Conservation (phyloP, 345 rosid genomes). For the Lepidium aucheri region DNA sequence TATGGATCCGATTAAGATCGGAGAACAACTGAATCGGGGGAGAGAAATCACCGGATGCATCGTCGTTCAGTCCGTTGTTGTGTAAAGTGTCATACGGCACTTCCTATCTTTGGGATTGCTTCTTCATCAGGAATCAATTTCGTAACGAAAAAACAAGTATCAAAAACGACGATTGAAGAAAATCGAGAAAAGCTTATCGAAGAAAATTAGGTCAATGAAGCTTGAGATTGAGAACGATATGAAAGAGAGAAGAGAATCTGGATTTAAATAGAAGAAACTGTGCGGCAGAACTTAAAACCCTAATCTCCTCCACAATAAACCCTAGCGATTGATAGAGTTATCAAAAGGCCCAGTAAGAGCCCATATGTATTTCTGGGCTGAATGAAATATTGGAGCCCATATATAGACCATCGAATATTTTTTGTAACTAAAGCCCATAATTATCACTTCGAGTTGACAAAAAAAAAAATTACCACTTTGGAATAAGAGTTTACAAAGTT, state of each 20-base stretch:
- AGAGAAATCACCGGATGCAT: slow-evolving; percentile 9
- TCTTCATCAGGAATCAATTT: slow-evolving; percentile 30
- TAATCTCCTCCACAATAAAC: not conserved
- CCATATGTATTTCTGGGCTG: not conserved
- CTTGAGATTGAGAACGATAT: not conserved
- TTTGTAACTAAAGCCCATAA: too few relatives aligned
- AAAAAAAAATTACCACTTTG: too few relatives aligned
- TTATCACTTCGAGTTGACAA: too few relatives aligned
- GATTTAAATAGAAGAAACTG: not conserved
- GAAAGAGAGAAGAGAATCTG: not conserved
- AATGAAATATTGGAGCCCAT: not conserved
- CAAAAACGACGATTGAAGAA: not conserved
- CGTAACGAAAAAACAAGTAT: too few relatives aligned
- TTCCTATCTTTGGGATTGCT: slow-evolving; percentile 50
- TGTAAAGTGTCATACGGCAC: slow-evolving; percentile 63
- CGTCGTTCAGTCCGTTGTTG: slow-evolving; percentile 24
- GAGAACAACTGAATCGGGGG: slow-evolving; percentile 1
- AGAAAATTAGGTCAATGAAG: not conserved
- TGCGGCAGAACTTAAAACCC: slow-evolving; percentile 7
- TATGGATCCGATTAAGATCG: not conserved
- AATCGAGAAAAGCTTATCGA: not conserved
- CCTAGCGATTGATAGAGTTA: not conserved
- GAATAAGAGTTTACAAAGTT: too few relatives aligned
- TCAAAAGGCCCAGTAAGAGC: not conserved
- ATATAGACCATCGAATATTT: too few relatives aligned